Conservation (phyloP, 441 rosid species). For the Gossypium davidsonii region DNA sequence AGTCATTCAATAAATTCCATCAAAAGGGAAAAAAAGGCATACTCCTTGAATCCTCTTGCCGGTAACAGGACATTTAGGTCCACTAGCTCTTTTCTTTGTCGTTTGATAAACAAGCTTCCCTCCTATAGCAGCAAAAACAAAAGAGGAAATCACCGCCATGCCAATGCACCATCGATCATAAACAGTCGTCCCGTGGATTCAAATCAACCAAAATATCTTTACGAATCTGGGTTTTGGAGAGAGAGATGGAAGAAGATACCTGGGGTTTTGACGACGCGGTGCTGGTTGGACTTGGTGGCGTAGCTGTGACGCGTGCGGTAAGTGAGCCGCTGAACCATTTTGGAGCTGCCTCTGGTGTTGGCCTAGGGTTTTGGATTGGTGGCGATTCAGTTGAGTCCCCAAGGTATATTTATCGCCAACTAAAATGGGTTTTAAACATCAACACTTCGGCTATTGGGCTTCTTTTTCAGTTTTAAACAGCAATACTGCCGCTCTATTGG, state of each 20-base stretch:
- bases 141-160: neutral
- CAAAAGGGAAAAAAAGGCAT: neutral
- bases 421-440: conserved; percentile 4
- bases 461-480: neutral
- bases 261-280: conserved; percentile 52
- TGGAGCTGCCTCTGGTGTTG: neutral
- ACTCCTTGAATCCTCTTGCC: conserved; percentile 21
- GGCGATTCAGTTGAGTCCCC: neutral
- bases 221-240: neutral
- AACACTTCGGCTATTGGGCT: neutral
- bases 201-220: conserved; percentile 12
- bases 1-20: neutral
- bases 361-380: conserved; percentile 21
- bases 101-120: conserved; percentile 21
- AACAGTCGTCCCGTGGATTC: neutral
- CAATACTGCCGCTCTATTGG: too few species aligned
- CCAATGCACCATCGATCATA: neutral
- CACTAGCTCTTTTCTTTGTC: conserved; percentile 21
- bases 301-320: conserved; percentile 55
- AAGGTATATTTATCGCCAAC: conserved; percentile 9
- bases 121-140: neutral
- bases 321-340: conserved; percentile 58
- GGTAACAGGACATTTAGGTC: conserved; percentile 18
- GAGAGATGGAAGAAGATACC: conserved; percentile 19
- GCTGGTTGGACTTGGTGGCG: conserved; percentile 59